These are phyloP conservation scores for Scutellaria baicalensis DNA, from an alignment of 257 asterid genomes.

Conservation along the genomic window DNA sequence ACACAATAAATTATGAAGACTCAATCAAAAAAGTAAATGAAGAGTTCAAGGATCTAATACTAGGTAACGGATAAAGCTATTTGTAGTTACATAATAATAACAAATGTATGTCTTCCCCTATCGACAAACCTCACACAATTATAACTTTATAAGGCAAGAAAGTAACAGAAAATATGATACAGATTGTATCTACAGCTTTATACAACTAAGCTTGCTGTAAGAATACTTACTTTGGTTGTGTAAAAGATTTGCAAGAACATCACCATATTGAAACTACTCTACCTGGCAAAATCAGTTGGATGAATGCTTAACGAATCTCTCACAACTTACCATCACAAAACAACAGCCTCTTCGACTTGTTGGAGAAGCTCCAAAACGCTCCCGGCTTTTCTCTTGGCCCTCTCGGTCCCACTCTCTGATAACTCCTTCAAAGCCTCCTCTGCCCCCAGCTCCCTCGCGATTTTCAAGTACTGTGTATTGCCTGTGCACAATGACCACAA, in stretches of 20 bases:
- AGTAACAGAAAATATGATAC: not conserved
- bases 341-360: conserved; percentile 34
- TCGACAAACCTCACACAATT: not conserved
- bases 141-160: not conserved
- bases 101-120: not conserved
- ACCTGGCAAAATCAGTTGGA: not conserved
- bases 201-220: not conserved
- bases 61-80: too few species aligned
- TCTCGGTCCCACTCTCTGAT: conserved; percentile 77
- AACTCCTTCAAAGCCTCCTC: conserved; percentile 79
- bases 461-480: conserved; percentile 31
- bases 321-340: conserved; percentile 26
- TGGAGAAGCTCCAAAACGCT: conserved; percentile 75
- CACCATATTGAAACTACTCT: not conserved
- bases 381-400: conserved; percentile 88
- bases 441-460: conserved; percentile 71
- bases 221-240: not conserved
- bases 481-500: conserved; percentile 81
- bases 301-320: not conserved
- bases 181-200: conserved; percentile 8
- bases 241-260: not conserved
- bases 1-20: too few species aligned
- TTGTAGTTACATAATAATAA: too few species aligned
- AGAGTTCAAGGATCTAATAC: too few species aligned
- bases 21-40: too few species aligned